Evolutionary conservation across 2,329 filamentous ascomycete species (phyloP).

Genomic region (Botrytis porri): DNA sequence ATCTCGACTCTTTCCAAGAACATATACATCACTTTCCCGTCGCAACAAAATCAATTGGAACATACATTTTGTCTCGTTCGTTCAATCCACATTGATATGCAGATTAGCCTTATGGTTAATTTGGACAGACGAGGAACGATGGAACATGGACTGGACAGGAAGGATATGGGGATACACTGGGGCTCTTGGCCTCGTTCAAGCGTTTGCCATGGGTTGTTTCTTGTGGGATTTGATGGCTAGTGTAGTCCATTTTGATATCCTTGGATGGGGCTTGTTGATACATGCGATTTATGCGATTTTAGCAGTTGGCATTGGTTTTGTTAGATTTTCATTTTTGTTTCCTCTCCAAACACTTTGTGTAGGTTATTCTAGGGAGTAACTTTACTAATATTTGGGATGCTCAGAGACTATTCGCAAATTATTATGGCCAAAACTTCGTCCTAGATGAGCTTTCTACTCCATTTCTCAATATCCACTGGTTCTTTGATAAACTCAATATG

Average conservation of each 20-base stretch:
- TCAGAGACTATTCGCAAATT: constrained; percentile 80
- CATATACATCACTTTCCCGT: constrained; percentile 57
- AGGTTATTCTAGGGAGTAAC: too few species aligned
- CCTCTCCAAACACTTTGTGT: too few species aligned
- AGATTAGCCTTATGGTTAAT: constrained; percentile 69
- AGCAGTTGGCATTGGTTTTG: constrained; percentile 75
- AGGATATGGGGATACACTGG: constrained; percentile 76
- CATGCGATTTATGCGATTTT: constrained; percentile 29
- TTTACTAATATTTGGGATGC: too few species aligned
- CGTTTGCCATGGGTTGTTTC: constrained; percentile 75
- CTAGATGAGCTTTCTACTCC: constrained; percentile 82
- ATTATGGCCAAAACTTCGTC: constrained; percentile 74
- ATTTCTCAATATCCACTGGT: constrained; percentile 86
- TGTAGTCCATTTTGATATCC: constrained; percentile 62
- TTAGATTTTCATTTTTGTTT: too few species aligned
- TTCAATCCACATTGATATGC: constrained; percentile 71
- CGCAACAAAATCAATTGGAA: constrained; percentile 73
- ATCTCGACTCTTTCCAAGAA: constrained; percentile 51
- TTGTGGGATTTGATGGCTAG: constrained; percentile 74
- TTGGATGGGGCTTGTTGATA: constrained; percentile 63
- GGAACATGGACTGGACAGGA: constrained; percentile 60
- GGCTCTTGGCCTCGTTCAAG: constrained; percentile 67
- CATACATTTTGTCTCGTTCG: constrained; percentile 75
- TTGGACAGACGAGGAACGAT: constrained; percentile 61
- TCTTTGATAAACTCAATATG: constrained; percentile 78